phyloP scores from a whole-genome alignment of 1,284 basidiomycete genomes.

The Sanghuangporus baumii region DNA sequence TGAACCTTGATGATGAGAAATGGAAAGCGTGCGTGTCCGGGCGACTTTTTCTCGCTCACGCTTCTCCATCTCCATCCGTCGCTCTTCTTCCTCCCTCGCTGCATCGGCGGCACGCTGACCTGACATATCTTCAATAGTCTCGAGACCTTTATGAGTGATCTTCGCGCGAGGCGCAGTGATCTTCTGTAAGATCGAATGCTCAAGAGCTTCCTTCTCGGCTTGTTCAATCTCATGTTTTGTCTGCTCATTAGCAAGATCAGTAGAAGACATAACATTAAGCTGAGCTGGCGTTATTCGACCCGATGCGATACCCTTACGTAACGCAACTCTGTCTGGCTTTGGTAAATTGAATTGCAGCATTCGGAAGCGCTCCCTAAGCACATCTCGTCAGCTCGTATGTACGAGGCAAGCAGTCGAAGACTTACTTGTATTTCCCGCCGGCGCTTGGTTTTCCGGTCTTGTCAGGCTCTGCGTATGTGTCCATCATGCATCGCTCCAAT shows the following conservation, averaged over 20 bases:
- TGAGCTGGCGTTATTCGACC: conserved; percentile 59
- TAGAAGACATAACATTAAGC: conserved; percentile 77
- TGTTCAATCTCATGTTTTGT: conserved; percentile 72
- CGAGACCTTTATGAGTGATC: conserved; percentile 84
- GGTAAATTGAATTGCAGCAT: conserved; percentile 78
- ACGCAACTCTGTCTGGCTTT: conserved; percentile 64
- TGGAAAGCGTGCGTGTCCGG: conserved; percentile 39
- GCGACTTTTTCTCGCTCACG: conserved; percentile 59
- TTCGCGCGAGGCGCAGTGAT: conserved; percentile 70
- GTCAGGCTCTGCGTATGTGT: conserved; percentile 70
- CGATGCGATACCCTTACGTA: conserved; percentile 71
- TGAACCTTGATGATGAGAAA: conserved; percentile 19
- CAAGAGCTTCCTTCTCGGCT: conserved; percentile 73
- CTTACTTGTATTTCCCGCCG: conserved; percentile 76
- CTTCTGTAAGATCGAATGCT: conserved; percentile 76
- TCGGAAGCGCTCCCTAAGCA: conserved; percentile 70
- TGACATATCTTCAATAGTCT: conserved; percentile 76
- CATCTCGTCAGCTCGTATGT: neutral
- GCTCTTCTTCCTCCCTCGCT: conserved; percentile 44
- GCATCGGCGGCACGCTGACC: conserved; percentile 44
- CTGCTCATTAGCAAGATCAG: conserved; percentile 81
- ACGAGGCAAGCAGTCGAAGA: neutral
- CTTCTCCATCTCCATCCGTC: conserved; percentile 52
- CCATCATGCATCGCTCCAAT: conserved; percentile 66
- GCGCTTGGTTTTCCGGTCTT: conserved; percentile 63